phyloP scores from a whole-genome alignment of 345 rosid genomes.

The Rhizophora apiculata region DNA sequence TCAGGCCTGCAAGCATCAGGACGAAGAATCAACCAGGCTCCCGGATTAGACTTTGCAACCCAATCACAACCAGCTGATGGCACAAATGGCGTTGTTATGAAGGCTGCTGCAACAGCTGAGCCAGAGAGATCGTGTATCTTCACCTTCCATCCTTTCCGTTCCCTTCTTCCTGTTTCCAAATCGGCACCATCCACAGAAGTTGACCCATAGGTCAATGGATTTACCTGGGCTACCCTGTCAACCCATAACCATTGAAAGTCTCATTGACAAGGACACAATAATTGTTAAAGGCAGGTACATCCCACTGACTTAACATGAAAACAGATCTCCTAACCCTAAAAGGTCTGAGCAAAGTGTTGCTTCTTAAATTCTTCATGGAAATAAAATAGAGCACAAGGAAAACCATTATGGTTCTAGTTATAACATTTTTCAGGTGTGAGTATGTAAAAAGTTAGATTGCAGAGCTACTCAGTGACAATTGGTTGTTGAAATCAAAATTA shows the following conservation, averaged over 20 bases:
- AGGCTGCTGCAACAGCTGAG: constrained; percentile 93
- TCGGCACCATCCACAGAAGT: constrained; percentile 45
- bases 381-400: no score
- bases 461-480: not conserved
- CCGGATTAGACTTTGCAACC: constrained; percentile 96
- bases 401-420: no score
- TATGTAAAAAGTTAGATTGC: not conserved
- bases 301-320: constrained; percentile 3
- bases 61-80: constrained; percentile 95
- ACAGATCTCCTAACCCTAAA: not conserved
- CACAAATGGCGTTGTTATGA: constrained; percentile 96
- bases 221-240: constrained; percentile 66
- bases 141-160: constrained; percentile 98
- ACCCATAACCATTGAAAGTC: constrained; percentile 26
- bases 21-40: constrained; percentile 89
- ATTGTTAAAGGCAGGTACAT: constrained; percentile 6
- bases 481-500: not conserved
- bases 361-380: constrained; percentile 1
- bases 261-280: constrained; percentile 29
- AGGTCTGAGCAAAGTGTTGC: not conserved
- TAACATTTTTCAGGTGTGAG: not conserved
- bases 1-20: constrained; percentile 76
- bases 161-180: constrained; percentile 69
- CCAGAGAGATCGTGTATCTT: constrained; percentile 96
- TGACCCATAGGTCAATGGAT: constrained; percentile 67